phyloP scores from a whole-genome alignment of 1,284 basidiomycete genomes.

The Apiotrichum gracile region DNA sequence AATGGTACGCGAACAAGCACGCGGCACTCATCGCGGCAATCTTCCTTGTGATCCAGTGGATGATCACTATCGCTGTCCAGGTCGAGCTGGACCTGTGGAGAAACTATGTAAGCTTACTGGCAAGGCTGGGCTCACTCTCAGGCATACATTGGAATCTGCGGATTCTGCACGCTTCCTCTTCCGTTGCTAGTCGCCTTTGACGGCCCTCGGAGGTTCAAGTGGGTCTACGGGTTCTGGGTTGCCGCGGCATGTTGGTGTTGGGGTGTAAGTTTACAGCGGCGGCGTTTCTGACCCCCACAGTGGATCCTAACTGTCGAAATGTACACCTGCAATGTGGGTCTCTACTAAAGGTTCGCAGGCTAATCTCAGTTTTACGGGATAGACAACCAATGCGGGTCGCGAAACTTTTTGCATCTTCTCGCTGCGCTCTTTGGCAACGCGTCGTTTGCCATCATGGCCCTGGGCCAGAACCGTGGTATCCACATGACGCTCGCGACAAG shows the following conservation, averaged over 20 bases:
- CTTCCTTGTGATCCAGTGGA: conserved; percentile 31
- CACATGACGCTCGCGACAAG: conserved; percentile 56
- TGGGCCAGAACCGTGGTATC: conserved; percentile 65
- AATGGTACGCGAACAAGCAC: conserved; percentile 16
- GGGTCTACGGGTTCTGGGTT: conserved; percentile 38
- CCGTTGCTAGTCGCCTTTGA: conserved; percentile 36
- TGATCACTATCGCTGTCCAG: background rate
- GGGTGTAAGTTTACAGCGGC: conserved; percentile 15
- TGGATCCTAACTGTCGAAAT: conserved; percentile 35
- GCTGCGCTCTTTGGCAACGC: conserved; percentile 54
- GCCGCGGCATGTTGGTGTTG: conserved; percentile 36
- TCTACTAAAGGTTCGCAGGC: too few relatives aligned
- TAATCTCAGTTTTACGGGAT: background rate
- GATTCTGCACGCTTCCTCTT: conserved; percentile 37
- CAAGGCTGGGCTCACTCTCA: background rate
- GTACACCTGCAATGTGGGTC: conserved; percentile 6
- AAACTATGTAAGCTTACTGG: conserved; percentile 11
- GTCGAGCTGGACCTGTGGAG: conserved; percentile 8
- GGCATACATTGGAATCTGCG: conserved; percentile 33
- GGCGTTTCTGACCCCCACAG: background rate
- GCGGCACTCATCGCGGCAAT: conserved; percentile 17
- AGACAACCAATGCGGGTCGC: background rate
- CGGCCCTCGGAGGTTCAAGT: conserved; percentile 3
- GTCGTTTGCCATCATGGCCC: conserved; percentile 68
- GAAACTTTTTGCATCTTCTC: conserved; percentile 7